A percentile compares a stretch with the other conserved stretches of the same genome.
These are phyloP conservation scores for Evernia prunastri DNA, from an alignment of 495 filamentous ascomycete species.

Conservation along the genomic window DNA sequence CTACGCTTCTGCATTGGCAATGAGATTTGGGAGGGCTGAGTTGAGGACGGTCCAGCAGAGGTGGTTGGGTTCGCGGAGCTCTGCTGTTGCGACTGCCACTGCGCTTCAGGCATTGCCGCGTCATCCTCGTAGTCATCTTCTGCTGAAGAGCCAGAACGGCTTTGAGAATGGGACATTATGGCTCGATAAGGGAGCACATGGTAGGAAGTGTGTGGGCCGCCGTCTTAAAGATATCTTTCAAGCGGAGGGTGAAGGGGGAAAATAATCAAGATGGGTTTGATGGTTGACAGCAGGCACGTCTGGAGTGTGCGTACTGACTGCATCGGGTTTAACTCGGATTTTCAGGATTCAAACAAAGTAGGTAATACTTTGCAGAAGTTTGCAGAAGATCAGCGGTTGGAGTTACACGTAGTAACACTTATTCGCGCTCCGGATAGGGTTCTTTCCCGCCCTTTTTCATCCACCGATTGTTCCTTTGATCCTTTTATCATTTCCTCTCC, in stretches of 20 bases:
- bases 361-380: background rate
- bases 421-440: background rate
- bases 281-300: background rate
- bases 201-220: background rate
- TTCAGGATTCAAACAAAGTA: background rate
- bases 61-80: background rate
- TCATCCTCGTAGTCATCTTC: constrained; percentile 20
- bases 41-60: background rate
- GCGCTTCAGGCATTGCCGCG: constrained; percentile 10
- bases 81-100: constrained; percentile 8
- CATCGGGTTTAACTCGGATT: constrained; percentile 2
- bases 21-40: constrained; percentile 1
- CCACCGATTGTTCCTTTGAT: background rate
- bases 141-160: constrained; percentile 18
- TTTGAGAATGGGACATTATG: constrained; percentile 13
- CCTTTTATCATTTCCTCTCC: too few relatives aligned
- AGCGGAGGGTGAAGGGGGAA: background rate
- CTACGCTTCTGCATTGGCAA: constrained; percentile 28
- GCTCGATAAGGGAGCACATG: background rate
- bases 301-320: background rate
- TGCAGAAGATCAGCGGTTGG: constrained; percentile 1
- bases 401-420: background rate
- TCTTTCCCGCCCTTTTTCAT: background rate
- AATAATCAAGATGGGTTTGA: background rate
- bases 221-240: background rate